A percentile compares a stretch with the other conserved stretches of the same genome.
Evolutionary conservation across 352 stramenopile genomes (phyloP).

Genomic region (Phytophthora pini): DNA sequence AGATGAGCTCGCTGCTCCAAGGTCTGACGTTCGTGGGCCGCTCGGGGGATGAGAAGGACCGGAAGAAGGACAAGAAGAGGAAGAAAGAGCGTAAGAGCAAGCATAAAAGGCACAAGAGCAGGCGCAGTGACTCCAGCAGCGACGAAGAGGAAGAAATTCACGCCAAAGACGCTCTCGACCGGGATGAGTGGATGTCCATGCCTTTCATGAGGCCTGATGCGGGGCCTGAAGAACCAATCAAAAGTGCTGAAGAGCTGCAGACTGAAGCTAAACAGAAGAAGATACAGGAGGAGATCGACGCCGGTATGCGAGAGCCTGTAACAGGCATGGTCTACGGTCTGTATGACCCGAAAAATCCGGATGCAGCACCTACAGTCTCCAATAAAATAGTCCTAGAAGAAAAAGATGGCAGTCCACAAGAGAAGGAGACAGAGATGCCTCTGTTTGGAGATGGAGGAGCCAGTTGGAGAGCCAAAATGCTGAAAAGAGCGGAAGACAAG

Average conservation of each 20-base stretch:
- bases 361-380: conserved; percentile 41
- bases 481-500: conserved; percentile 71
- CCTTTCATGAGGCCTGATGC: conserved; percentile 52
- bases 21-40: conserved; percentile 73
- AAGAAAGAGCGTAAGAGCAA: conserved; percentile 46
- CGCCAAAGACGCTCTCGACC: conserved; percentile 32
- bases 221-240: conserved; percentile 33
- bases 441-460: conserved; percentile 77
- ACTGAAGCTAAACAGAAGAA: conserved; percentile 61
- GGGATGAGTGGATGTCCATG: conserved; percentile 88
- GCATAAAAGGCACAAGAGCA: conserved; percentile 42
- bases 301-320: conserved; percentile 74
- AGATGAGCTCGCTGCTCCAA: conserved; percentile 62
- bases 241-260: conserved; percentile 47
- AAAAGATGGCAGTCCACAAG: conserved; percentile 2
- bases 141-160: conserved; percentile 25
- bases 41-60: conserved; percentile 23
- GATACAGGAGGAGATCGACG: conserved; percentile 79
- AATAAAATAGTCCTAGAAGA: conserved; percentile 27
- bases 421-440: conserved; percentile 29
- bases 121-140: conserved; percentile 19
- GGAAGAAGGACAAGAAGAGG: conserved; percentile 48
- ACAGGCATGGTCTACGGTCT: conserved; percentile 82
- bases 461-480: conserved; percentile 87
- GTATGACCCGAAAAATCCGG: conserved; percentile 82